Evolutionary conservation across 2,329 filamentous ascomycete species (phyloP).

Genomic region (Talaromyces sp.): DNA sequence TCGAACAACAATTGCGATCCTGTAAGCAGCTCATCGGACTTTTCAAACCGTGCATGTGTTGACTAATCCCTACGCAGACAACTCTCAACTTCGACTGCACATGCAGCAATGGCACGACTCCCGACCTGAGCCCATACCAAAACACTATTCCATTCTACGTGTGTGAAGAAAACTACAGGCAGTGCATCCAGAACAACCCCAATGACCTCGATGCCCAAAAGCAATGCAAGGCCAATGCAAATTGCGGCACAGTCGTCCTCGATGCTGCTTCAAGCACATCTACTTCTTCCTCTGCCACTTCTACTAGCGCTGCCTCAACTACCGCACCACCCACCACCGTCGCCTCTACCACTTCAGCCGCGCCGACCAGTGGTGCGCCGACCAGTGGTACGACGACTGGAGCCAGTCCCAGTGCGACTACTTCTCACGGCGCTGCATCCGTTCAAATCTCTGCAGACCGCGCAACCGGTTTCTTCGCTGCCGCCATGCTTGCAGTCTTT

Average conservation of each 20-base stretch:
- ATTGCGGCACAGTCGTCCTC: conserved; percentile 50
- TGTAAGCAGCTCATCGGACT: conserved; percentile 42
- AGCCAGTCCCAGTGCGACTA: conserved; percentile 23
- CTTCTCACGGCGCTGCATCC: conserved; percentile 35
- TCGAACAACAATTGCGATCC: conserved; percentile 51
- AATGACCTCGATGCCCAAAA: conserved; percentile 44
- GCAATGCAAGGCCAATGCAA: conserved; percentile 43
- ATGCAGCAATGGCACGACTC: conserved; percentile 52
- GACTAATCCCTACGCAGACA: conserved; percentile 30
- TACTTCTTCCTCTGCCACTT: conserved; percentile 22
- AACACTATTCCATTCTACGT: conserved; percentile 57
- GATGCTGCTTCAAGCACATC: conserved; percentile 15
- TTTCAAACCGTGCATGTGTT: conserved; percentile 14
- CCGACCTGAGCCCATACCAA: conserved; percentile 52
- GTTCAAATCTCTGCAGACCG: conserved; percentile 45
- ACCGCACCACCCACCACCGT: conserved; percentile 23
- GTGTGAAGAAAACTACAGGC: conserved; percentile 50
- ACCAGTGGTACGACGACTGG: conserved; percentile 33
- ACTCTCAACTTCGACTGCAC: conserved; percentile 53
- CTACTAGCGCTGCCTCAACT: conserved; percentile 30
- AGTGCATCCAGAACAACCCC: conserved; percentile 45
- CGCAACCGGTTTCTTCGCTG: conserved; percentile 49
- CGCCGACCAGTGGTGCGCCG: conserved; percentile 27
- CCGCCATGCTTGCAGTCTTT: conserved; percentile 52
- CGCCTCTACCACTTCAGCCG: conserved; percentile 20